Evolutionary conservation across 805 yeast genomes (phyloP), one percentile per base, ranked within the genome.

Genomic region (Metschnikowia lunata): DNA sequence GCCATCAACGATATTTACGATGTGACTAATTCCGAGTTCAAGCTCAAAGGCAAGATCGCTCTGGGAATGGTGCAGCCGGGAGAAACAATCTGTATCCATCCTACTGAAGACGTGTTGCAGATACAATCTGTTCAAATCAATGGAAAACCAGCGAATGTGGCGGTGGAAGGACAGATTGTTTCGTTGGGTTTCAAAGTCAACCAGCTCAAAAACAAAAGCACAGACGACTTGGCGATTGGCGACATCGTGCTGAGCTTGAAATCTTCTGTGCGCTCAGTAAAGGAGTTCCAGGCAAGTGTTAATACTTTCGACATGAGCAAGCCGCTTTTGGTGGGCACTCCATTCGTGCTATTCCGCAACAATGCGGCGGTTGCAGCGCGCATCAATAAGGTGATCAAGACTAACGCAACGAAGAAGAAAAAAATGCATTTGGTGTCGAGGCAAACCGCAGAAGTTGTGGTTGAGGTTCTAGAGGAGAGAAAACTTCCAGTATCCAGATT

Each of bases 241-340:
- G 84, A 84, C 45, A 65, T 78, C 52, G 49, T 66, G 3, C 56
- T 66, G 36, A 60, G 59, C 40, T 38, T 59, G 14, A 56, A 54
- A 12, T 52, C 66, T 1, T 49, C 60, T 2, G 55, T 65, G 9
- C 53, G 49, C 34, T 49, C 68, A 3, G 66, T 58, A 6, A 59
- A 56, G 40, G 56, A 50, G 14, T 64, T 71, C 42, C 54, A 49
- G 4, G 65, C 63, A 15, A 42, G 55, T 6, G 41, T 71, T 36
- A 62, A 52, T 43, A 58, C 71, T 39, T 71, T 71, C 53, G 63
- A 71, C 47, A 60, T 81, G 55, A 73, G 72, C 30, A 74, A 86
- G 51, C 97, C 97, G 0, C 63, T 89, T 37, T 66, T 89, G 34
- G 81, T 83, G 11, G 97, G 97, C 7, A 75, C 95, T 0, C 83